Percentiles rank a stretch among this genome's conserved stretches.
phyloP scores from a whole-genome alignment of 1,139 yeast species.

The Geotrichum siamense region DNA sequence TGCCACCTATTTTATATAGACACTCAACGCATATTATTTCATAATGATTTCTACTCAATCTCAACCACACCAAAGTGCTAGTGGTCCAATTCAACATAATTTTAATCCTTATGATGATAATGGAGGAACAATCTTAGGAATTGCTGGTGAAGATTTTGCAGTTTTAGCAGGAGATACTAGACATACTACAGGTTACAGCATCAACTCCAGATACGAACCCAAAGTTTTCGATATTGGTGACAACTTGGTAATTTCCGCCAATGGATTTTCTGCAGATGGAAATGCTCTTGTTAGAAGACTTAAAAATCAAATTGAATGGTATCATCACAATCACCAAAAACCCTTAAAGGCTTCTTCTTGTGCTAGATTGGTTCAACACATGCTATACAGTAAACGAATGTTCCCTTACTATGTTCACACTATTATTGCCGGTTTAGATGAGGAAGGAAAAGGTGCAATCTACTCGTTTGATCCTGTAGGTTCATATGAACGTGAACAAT shows the following conservation, averaged over 20 bases:
- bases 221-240: conserved; percentile 89
- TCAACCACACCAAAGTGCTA: conserved; percentile 10
- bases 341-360: conserved; percentile 62
- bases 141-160: conserved; percentile 96
- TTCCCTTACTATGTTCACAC: conserved; percentile 97
- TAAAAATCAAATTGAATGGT: conserved; percentile 79
- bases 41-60: conserved; percentile 20
- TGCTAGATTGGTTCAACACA: conserved; percentile 86
- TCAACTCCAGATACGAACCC: conserved; percentile 88
- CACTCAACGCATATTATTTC: neutral
- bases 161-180: conserved; percentile 97
- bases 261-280: conserved; percentile 96
- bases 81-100: conserved; percentile 74
- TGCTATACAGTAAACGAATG: conserved; percentile 85
- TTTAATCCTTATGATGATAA: conserved; percentile 95
- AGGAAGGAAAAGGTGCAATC: conserved; percentile 89
- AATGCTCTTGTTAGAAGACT: conserved; percentile 74
- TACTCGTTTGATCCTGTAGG: conserved; percentile 98
- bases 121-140: conserved; percentile 96
- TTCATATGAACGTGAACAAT: conserved; percentile 92
- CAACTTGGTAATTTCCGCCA: conserved; percentile 78
- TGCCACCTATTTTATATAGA: conserved; percentile 8
- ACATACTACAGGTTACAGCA: conserved; percentile 88
- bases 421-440: conserved; percentile 89
- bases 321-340: conserved; percentile 83